phyloP scores from a whole-genome alignment of 164 flowering plant genomes.

The Magnolia changhungtana region DNA sequence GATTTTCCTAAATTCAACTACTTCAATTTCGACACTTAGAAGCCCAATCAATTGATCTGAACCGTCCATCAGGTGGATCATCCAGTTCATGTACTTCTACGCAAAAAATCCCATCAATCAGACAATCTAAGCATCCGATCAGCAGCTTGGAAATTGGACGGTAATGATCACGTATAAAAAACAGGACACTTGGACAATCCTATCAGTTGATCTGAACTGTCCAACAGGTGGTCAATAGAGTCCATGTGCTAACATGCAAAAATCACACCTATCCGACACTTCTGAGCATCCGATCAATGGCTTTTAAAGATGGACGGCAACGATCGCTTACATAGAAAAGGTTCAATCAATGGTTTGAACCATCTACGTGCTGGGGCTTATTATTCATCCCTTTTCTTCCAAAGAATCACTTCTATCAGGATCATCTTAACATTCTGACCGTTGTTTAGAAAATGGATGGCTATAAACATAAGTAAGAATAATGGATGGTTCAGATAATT shows the following conservation, averaged over 20 bases:
- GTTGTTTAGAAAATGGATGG: too few species aligned
- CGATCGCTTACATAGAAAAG: too few species aligned
- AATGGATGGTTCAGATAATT: too few species aligned
- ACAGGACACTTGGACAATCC: neutral
- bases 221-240: neutral
- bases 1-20: neutral
- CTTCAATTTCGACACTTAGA: neutral
- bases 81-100: neutral
- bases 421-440: too few species aligned
- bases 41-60: neutral
- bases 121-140: neutral
- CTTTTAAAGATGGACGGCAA: too few species aligned
- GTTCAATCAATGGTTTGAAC: too few species aligned
- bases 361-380: too few species aligned
- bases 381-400: too few species aligned
- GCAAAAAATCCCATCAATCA: neutral
- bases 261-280: neutral
- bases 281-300: neutral
- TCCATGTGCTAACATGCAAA: neutral
- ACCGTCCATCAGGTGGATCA: neutral
- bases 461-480: too few species aligned
- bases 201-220: neutral
- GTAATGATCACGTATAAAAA: neutral
- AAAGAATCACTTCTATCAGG: too few species aligned
- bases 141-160: neutral